Evolutionary conservation across 179 eudicot species (phyloP), one percentile per base, ranked within the genome.

Genomic region (Beta corolliflora): DNA sequence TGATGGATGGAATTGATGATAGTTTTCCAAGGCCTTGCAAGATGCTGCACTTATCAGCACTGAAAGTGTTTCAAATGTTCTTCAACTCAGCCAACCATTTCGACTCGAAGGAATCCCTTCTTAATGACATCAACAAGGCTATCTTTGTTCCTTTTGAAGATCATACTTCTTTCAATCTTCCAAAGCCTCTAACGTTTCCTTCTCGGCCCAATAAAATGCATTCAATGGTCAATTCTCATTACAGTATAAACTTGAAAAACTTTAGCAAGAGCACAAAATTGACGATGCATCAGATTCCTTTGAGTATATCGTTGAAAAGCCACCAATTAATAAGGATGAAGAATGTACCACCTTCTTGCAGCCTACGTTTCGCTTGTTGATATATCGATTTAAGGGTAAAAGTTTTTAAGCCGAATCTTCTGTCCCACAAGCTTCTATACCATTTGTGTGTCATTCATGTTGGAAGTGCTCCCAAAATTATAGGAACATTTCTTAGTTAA

Each of bases 11-110:
- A 18, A 5, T 15, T 16, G 76, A 45, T 54, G 84, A 84, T 60
- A 79, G 84, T 60, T 58, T 84, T 67, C 75, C 85, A 7, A 88
- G 73, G 23, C 9, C 85, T 14, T 77, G 77, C 79, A 89, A 79
- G 44, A 72, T 72, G 45, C 65, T 86, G n/a, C 92, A 88, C 67
- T 61, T 88, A 14, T 67, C 74, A 9, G 80, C 84, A 56, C 31
- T 86, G 16, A 86, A 86, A 65, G 84, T 80, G 48, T 89, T 85
- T 66, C 82, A 86, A 18, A 89, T 89, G 92, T 84, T 88, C 36
- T 89, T 55, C 72, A 82, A 86, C 71, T 81, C 88, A 0, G 29
- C 50, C 58, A 88, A 89, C 53, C 52, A 59, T 31, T 88, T 81
- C 44, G 88, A 89, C 76, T 77, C 85, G 0, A 73, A 86, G 1